Base-by-base conservation (phyloP, 345 rosid genomes). In the Lepidium aucheri region DNA sequence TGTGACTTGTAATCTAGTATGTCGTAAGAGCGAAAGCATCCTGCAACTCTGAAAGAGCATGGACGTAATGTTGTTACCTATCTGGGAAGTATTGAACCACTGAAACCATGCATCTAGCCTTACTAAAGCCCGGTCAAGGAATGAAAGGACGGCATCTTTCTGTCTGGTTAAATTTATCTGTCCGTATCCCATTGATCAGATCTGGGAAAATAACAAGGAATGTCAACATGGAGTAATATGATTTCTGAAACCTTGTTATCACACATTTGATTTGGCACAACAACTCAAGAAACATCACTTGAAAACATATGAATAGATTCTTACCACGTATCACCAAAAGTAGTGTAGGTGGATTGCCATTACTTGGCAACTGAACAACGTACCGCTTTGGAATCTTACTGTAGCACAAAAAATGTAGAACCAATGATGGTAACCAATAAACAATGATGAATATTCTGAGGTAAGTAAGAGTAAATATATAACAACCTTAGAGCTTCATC, bases 281-380 rank as follows among this genome's bases (percentile, higher is more conserved):
- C 6, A 5, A 26, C 30, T 26, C 30, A 26, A 26, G 20, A 32
- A 52, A 14, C 4, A 30, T 8, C 56, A 30, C 5, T 26, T 26
- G 22, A 47, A 53, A 40, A 53, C 40, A 53, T 10, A 53, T 11
- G 14, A 41, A 9, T n/a, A 44, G 20, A 5, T 28, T 46, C 49
- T 61, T 81, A 90, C 99, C 95, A 13, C 72, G 86, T 59, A 90
- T 80, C 67, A 83, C 90, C 88, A 94, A 82, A 75, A 90, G 83
- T 36, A 90, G 69, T 39, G 96, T 90, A 49, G 98, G 98, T 38
- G 97, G 97, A 65, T 93, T 93, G 74, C 88, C 98, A 79, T 85
- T 90, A 65, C 81, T 81, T 71, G 96, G 91, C 74, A 77, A 53
- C 79, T 93, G 98, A 60, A 77, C 57, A 71, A 90, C 89, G 74